A percentile compares a stretch with the other conserved stretches of the same genome.
phyloP scores from a whole-genome alignment of 2,329 filamentous ascomycete genomes.

The Aschersonia sp. region DNA sequence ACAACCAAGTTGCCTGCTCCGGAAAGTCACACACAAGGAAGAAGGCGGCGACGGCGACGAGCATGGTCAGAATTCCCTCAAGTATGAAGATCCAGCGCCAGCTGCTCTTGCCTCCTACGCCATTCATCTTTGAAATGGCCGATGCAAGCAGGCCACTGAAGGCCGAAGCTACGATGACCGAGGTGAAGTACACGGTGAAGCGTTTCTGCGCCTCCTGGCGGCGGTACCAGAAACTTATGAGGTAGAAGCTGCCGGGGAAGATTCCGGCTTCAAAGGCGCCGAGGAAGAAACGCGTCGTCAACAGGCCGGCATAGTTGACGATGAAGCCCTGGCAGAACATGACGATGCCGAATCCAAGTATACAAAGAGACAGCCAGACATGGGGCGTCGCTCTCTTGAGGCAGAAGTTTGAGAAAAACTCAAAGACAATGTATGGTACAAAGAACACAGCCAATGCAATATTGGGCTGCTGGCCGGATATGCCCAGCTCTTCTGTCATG shows the following conservation, averaged over 20 bases:
- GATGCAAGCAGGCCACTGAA: slow-evolving; percentile 55
- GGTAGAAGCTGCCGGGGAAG: slow-evolving; percentile 41
- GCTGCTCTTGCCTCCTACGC: slow-evolving; percentile 32
- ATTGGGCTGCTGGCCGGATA: slow-evolving; percentile 6
- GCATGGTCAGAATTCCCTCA: slow-evolving; percentile 36
- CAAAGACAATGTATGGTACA: slow-evolving; percentile 9
- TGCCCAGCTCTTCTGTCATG: slow-evolving; percentile 4
- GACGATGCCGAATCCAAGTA: slow-evolving; percentile 3
- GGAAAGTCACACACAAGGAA: slow-evolving; percentile 67
- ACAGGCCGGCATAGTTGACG: slow-evolving; percentile 7
- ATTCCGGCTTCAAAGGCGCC: slow-evolving; percentile 21
- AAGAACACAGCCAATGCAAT: slow-evolving; percentile 9
- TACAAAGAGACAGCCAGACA: slow-evolving; percentile 1
- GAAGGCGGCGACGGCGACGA: slow-evolving; percentile 48
- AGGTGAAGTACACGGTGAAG: slow-evolving; percentile 50
- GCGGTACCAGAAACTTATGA: slow-evolving; percentile 52
- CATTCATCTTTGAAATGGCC: slow-evolving; percentile 50
- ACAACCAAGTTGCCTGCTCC: slow-evolving; percentile 53
- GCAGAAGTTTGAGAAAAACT: slow-evolving; percentile 9
- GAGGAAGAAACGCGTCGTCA: slow-evolving; percentile 9
- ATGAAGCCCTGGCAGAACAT: slow-evolving; percentile 4
- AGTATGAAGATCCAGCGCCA: slow-evolving; percentile 15
- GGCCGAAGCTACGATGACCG: slow-evolving; percentile 50
- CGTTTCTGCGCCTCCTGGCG: slow-evolving; percentile 22
- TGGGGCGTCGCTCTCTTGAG: slow-evolving; percentile 3